Evolutionary conservation across 208 protist species (phyloP).

Genomic region (Crithidia expoeki): DNA sequence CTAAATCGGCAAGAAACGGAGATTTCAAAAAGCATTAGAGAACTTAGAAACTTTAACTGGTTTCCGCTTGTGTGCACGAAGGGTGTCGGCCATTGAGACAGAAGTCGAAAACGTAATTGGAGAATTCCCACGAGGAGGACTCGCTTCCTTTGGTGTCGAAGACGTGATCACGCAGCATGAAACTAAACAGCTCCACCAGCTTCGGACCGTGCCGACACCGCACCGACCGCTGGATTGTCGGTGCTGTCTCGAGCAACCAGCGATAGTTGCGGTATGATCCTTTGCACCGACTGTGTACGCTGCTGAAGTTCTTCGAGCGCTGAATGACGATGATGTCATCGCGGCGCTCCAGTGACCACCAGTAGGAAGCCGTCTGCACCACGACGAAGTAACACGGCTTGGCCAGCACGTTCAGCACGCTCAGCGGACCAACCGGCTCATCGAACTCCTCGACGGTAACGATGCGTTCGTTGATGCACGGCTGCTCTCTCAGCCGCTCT

Average conservation of each 20-base stretch:
- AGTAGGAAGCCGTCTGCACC: conserved; percentile 53
- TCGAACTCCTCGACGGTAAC: conserved; percentile 48
- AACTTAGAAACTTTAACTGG: background rate
- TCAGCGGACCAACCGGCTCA: conserved; percentile 34
- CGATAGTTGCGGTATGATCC: conserved; percentile 47
- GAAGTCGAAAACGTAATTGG: conserved; percentile 33
- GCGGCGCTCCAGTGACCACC: conserved; percentile 65
- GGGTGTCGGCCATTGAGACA: conserved; percentile 13
- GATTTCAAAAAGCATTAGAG: no score
- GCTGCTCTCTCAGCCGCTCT: conserved; percentile 44
- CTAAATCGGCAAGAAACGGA: no score
- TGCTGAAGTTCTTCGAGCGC: conserved; percentile 57
- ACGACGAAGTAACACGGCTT: conserved; percentile 43
- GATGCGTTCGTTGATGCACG: conserved; percentile 44
- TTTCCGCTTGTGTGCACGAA: background rate
- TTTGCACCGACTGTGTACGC: conserved; percentile 51
- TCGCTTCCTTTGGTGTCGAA: conserved; percentile 30
- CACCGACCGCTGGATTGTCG: conserved; percentile 29
- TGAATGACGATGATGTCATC: conserved; percentile 55
- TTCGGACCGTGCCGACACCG: conserved; percentile 14
- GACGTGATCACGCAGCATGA: conserved; percentile 27
- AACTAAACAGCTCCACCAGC: conserved; percentile 22
- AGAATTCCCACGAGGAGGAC: conserved; percentile 38
- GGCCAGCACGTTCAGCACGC: conserved; percentile 31
- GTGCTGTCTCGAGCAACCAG: conserved; percentile 42